Evolutionary conservation across 495 filamentous ascomycete species (phyloP), one percentile per base, ranked within the genome.

Genomic region (Durotheca rogersii): DNA sequence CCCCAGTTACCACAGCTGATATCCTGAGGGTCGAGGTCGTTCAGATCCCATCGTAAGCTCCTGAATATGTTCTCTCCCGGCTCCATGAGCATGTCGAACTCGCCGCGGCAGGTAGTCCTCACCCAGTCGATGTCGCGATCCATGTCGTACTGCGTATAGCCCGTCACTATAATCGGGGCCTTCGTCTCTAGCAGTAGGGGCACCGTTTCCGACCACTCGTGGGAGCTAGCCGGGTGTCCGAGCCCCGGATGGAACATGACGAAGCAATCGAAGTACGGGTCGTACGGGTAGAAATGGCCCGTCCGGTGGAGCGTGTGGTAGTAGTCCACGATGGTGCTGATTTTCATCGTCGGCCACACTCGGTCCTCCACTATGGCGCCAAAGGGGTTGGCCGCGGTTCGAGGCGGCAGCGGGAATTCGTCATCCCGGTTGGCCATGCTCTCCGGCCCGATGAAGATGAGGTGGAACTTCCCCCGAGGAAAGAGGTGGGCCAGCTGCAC

Each of bases 181-280:
- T 99, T 99, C 5, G 93, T 99, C 73, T 95, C 88, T 15, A 99
- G 73, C 15, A 99, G 75, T 58, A 87, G 77, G 1, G 92, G 92
- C 6, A 99, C 68, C 7, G 93, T 96, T 51, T 88, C 86, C 49
- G 82, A 80, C 93, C 93, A 99, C 70, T 97, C 92, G 61, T 92
- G 87, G 12, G 85, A 86, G 67, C 84, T 89, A 14, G 90, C 88
- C 4, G 94, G 90, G 67, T 99, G 94, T 15, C 93, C 93, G 15
- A 99, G 74, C 5, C 93, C 93, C 2, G 93, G 93, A 67, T 99
- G 93, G 75, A 96, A 99, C 41, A 95, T 78, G 61, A 99, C 81
- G 59, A 99, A 90, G 64, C 84, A 88, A 72, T 99, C 93, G 58
- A 99, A 92, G 67, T 99, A 99, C 1, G 93, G 93, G 67, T 99